These are phyloP conservation scores for Ceratocystis lukuohia DNA, from an alignment of 2,329 filamentous ascomycete genomes.

Conservation along the genomic window DNA sequence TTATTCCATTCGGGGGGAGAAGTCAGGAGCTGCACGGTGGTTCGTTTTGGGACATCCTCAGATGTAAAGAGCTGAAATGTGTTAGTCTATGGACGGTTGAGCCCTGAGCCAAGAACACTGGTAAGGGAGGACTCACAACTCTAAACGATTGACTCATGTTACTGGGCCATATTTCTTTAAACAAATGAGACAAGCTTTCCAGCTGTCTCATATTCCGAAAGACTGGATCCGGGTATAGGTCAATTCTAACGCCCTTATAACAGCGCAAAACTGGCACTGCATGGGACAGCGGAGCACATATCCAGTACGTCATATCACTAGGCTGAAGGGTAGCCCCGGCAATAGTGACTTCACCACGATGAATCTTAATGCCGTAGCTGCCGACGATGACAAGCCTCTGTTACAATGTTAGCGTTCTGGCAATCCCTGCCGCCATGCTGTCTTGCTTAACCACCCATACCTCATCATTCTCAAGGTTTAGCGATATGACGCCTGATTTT, in stretches of 20 bases:
- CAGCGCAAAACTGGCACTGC: constrained; percentile 54
- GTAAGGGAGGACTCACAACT: constrained; percentile 31
- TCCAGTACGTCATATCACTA: constrained; percentile 36
- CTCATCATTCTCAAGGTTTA: constrained; percentile 38
- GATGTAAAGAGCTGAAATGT: constrained; percentile 38
- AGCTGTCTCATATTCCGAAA: constrained; percentile 39
- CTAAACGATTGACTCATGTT: constrained; percentile 31
- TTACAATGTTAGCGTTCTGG: background rate
- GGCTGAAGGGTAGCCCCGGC: constrained; percentile 49
- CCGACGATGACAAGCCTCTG: constrained; percentile 52
- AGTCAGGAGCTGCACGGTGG: constrained; percentile 39
- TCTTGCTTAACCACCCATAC: constrained; percentile 25
- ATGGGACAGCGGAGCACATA: constrained; percentile 55
- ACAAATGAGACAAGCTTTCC: constrained; percentile 50
- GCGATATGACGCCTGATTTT: constrained; percentile 27
- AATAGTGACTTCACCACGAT: constrained; percentile 48
- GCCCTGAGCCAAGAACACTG: background rate
- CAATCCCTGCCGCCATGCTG: background rate
- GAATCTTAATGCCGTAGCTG: constrained; percentile 51
- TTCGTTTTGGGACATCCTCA: constrained; percentile 37
- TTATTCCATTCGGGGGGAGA: constrained; percentile 49
- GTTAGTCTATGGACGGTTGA: constrained; percentile 22
- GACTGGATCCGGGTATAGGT: constrained; percentile 42
- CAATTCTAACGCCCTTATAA: constrained; percentile 35
- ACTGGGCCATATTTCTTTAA: constrained; percentile 52